Conservation (phyloP, 2,329 filamentous ascomycete genomes). For the Hymenotorrendiella dingleyae region DNA sequence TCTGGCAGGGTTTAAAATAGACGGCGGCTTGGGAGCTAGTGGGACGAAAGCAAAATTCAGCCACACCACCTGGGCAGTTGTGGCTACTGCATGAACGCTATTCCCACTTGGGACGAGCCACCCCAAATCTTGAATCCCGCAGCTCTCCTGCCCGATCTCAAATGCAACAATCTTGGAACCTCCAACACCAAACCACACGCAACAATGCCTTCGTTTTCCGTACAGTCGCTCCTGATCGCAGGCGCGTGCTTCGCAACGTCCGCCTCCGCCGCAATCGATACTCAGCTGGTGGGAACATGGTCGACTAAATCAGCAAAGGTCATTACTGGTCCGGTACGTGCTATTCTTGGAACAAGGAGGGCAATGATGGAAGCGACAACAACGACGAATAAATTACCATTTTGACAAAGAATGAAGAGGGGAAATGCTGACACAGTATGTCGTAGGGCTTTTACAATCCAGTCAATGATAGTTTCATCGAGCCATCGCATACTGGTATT, state of each 20-base stretch:
- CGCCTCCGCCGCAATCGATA: slow-evolving; percentile 36
- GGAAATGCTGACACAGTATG: slow-evolving; percentile 12
- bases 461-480: slow-evolving; percentile 56
- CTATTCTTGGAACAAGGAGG: slow-evolving; percentile 22
- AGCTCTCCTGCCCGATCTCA: neutral
- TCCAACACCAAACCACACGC: neutral
- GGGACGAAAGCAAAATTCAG: too few species aligned
- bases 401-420: slow-evolving; percentile 3
- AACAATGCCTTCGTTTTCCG: slow-evolving; percentile 28
- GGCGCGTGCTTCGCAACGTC: slow-evolving; percentile 24
- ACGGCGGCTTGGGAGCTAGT: too few species aligned
- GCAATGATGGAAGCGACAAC: slow-evolving; percentile 9
- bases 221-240: slow-evolving; percentile 33
- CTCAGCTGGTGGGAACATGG: slow-evolving; percentile 63
- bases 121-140: too few species aligned
- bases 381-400: slow-evolving; percentile 6
- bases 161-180: too few species aligned
- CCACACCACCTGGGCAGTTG: too few species aligned
- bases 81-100: too few species aligned
- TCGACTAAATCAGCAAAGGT: slow-evolving; percentile 64
- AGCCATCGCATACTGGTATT: slow-evolving; percentile 61
- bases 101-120: too few species aligned
- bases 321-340: slow-evolving; percentile 60
- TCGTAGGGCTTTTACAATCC: slow-evolving; percentile 63
- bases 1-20: too few species aligned